Base-by-base conservation (phyloP, 805 yeast genomes). In the Wickerhamiella musiphila region DNA sequence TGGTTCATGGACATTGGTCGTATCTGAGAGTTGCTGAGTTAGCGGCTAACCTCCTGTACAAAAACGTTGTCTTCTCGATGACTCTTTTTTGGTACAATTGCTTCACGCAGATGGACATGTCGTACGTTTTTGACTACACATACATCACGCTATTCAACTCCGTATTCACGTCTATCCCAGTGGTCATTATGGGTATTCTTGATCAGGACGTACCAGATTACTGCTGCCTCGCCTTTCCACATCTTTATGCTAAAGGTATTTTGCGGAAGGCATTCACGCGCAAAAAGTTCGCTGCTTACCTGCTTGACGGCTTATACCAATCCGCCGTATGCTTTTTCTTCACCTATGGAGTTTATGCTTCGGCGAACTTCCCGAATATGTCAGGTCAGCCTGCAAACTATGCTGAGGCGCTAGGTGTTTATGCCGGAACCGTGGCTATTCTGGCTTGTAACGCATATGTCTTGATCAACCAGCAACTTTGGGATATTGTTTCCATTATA, bases 1-100 rank as follows among this genome's bases (percentile, higher is more conserved):
- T 78, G 32, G 81, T 75, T 22, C 92, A 78, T 50, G 92, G 92
- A n/a, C 63, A 83, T 33, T 78, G 84, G 83, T 73, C 82, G 1
- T 78, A 76, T 49, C 68, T 67, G 43, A 57, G 92, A 37, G 54
- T 78, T 25, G 70, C 79, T 1, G 83, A 74, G 47, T 72, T 77
- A 83, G 65, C 77, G 40, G 81, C 83, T 17, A 70, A 77, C 48
- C 72, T 78, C 56, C 75, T 78, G 46, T 78, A 72, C 60, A 77
- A 78, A 54, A 78, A 78, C 52, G 71, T 73, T 34, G 68, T 73
- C 30, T 78, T 75, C 53, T 74, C 83, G 8, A 49, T 77, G 49
- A 68, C 83, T 3, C 60, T 73, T 49, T 77, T 78, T 53, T 78
- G 90, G 86, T 78, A 61, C 49, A 79, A 81, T 33, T 63, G 73